Evolutionary conservation across 2,329 filamentous ascomycete genomes (phyloP).

Genomic region (Penicillium verrucosum): DNA sequence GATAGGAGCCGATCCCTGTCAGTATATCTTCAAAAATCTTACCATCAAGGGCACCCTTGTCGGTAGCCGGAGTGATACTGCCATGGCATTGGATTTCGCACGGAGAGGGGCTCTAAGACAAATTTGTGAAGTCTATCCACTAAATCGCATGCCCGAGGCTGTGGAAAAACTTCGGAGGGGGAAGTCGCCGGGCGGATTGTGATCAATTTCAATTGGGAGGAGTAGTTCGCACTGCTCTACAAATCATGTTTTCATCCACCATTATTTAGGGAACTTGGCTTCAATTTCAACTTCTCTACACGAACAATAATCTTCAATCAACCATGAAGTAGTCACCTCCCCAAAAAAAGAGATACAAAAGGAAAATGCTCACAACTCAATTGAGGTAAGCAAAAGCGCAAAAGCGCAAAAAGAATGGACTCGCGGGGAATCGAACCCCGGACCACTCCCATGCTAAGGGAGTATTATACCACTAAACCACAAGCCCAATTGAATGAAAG

Average conservation of each 20-base stretch:
- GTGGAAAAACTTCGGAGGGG: constrained; percentile 49
- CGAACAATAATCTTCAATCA: too few species aligned
- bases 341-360: not conserved
- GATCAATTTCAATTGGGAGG: constrained; percentile 50
- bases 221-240: not conserved
- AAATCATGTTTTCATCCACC: not conserved
- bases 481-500: constrained; percentile 23
- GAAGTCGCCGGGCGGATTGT: constrained; percentile 54
- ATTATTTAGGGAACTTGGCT: not conserved
- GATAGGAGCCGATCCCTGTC: constrained; percentile 26
- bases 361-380: constrained; percentile 3
- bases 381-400: not conserved
- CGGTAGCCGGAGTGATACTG: constrained; percentile 35
- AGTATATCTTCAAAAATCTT: constrained; percentile 27
- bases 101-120: constrained; percentile 49
- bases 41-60: constrained; percentile 29
- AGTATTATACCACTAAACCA: constrained; percentile 50
- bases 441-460: constrained; percentile 49
- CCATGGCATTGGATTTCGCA: constrained; percentile 44
- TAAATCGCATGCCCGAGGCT: constrained; percentile 50
- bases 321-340: too few species aligned
- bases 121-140: constrained; percentile 49
- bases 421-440: constrained; percentile 49
- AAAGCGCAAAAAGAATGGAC: constrained; percentile 32
- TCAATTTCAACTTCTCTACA: not conserved